Conservation (phyloP, 345 rosid species). For the Passiflora organensis region DNA sequence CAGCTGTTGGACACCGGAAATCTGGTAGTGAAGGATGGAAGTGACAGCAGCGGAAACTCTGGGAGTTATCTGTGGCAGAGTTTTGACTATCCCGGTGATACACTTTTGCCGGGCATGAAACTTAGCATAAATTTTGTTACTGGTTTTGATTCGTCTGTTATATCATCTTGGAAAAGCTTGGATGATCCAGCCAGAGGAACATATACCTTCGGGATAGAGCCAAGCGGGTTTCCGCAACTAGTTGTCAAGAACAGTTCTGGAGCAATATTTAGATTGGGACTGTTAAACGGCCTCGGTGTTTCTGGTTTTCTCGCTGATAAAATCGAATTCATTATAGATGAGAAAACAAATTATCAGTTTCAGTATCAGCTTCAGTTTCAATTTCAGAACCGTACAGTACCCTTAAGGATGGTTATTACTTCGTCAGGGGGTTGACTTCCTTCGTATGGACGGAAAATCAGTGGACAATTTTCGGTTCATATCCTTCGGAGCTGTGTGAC, state of each 20-base stretch:
- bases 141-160: not conserved
- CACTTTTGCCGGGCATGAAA: constrained; percentile 14
- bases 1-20: constrained; percentile 23
- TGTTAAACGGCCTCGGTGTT: constrained; percentile 13
- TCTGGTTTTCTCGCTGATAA: not conserved
- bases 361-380: not conserved
- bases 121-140: constrained; percentile 6
- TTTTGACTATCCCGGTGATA: constrained; percentile 17
- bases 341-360: not conserved
- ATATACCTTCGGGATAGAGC: not conserved
- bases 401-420: not conserved
- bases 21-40: constrained; percentile 14
- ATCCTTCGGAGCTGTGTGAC: constrained; percentile 6
- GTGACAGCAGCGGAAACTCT: not conserved
- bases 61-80: constrained; percentile 8
- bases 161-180: constrained; percentile 7
- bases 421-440: not conserved
- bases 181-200: constrained; percentile 18
- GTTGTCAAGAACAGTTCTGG: constrained; percentile 1
- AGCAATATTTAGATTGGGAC: constrained; percentile 1
- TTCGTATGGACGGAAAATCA: constrained; percentile 3
- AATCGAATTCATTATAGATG: not conserved
- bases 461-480: not conserved
- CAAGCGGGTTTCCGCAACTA: constrained; percentile 10
- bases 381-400: not conserved